Conservation (phyloP, 1,284 basidiomycete genomes). For the Caloboletus firmus region DNA sequence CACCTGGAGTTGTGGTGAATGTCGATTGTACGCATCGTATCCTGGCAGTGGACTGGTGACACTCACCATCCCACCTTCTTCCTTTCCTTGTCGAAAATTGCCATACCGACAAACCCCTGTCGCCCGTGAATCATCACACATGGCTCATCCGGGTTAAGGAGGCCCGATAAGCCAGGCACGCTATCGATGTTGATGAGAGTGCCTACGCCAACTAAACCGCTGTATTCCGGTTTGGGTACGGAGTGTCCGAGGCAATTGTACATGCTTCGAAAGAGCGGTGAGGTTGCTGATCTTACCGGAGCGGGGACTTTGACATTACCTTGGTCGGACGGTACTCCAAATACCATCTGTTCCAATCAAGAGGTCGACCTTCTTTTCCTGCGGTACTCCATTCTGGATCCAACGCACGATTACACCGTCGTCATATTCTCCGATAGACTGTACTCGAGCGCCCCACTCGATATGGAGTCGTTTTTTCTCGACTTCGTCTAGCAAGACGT, state of each 20-base stretch:
- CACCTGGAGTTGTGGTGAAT: conserved; percentile 21
- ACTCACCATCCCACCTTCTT: conserved; percentile 30
- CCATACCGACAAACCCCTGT: conserved; percentile 32
- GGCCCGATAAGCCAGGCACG: conserved; percentile 23
- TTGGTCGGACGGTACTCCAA: conserved; percentile 33
- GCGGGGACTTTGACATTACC: conserved; percentile 9
- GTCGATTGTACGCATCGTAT: background rate
- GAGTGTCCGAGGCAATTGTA: conserved; percentile 19
- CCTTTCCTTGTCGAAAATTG: conserved; percentile 26
- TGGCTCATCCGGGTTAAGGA: conserved; percentile 22
- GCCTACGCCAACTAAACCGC: conserved; percentile 32
- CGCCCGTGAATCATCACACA: conserved; percentile 35
- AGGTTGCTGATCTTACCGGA: background rate
- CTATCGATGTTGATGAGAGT: conserved; percentile 18
- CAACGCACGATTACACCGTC: conserved; percentile 31
- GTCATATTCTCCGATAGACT: conserved; percentile 24
- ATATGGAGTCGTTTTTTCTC: conserved; percentile 23
- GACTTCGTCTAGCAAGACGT: conserved; percentile 31
- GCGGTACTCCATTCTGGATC: conserved; percentile 18
- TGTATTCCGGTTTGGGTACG: conserved; percentile 31
- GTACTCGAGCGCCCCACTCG: conserved; percentile 29
- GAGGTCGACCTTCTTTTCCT: conserved; percentile 31
- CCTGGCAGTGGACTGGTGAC: background rate
- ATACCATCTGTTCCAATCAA: conserved; percentile 37
- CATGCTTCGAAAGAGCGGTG: conserved; percentile 24